Conservation (phyloP, 352 stramenopile genomes). For the Pythium scleroteichum region DNA sequence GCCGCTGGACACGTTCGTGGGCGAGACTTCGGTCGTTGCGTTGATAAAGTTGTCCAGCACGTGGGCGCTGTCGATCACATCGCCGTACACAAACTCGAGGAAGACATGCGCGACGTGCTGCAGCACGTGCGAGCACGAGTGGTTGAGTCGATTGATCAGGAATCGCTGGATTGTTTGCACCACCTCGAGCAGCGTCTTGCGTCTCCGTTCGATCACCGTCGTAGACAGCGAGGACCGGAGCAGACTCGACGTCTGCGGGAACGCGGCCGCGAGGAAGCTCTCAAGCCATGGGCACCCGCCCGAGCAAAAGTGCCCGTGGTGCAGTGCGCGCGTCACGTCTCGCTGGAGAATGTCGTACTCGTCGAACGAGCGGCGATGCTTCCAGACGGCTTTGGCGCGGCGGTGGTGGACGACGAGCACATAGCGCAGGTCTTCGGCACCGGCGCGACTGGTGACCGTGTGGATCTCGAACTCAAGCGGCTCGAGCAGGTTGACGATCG, state of each 20-base stretch:
- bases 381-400: constrained; percentile 30
- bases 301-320: constrained; percentile 57
- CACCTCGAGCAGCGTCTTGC: constrained; percentile 36
- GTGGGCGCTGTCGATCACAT: constrained; percentile 31
- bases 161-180: constrained; percentile 42
- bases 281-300: constrained; percentile 56
- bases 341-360: constrained; percentile 49
- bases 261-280: constrained; percentile 45
- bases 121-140: constrained; percentile 37
- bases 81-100: constrained; percentile 39
- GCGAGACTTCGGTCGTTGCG: not conserved
- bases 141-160: constrained; percentile 40
- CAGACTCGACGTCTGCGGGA: constrained; percentile 34
- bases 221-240: constrained; percentile 11
- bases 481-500: constrained; percentile 21
- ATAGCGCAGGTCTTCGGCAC: constrained; percentile 42
- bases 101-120: constrained; percentile 31
- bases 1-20: not conserved
- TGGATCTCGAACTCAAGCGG: constrained; percentile 25
- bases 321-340: constrained; percentile 34
- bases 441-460: not conserved
- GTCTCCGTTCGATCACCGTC: constrained; percentile 30
- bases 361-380: constrained; percentile 45
- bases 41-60: constrained; percentile 26
- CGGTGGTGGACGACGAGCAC: constrained; percentile 43